These are phyloP conservation scores for Passiflora organensis DNA, from an alignment of 345 rosid species.

Conservation along the genomic window DNA sequence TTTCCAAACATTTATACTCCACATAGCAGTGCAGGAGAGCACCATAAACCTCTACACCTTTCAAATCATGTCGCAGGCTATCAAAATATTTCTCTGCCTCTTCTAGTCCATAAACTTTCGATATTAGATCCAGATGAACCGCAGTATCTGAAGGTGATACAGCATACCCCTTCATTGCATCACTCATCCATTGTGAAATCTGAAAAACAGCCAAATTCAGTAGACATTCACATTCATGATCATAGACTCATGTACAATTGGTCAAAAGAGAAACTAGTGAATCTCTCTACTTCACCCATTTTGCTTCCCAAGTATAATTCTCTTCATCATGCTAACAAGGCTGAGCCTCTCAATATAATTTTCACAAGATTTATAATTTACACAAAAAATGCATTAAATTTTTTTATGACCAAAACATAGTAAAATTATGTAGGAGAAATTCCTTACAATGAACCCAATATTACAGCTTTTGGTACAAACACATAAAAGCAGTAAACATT, in stretches of 20 bases:
- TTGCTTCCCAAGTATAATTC: neutral
- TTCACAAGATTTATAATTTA: no score
- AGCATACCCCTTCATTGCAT: neutral
- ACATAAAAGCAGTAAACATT: neutral
- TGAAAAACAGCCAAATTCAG: neutral
- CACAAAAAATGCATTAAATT: neutral
- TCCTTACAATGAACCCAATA: neutral
- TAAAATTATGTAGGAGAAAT: neutral
- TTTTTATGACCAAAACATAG: neutral
- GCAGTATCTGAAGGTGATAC: neutral
- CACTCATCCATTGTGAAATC: neutral
- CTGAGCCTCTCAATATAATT: no score
- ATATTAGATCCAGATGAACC: slow-evolving; percentile 2
- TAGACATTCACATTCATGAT: neutral
- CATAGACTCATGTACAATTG: neutral
- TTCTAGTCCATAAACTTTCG: slow-evolving; percentile 6
- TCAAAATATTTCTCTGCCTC: slow-evolving; percentile 3
- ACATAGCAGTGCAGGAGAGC: slow-evolving; percentile 2
- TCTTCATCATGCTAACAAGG: neutral
- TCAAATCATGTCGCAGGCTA: neutral
- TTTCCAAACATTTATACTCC: slow-evolving; percentile 5
- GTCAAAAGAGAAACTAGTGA: neutral
- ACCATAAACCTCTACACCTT: neutral
- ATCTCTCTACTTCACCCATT: neutral
- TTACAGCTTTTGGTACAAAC: neutral